phyloP scores from a whole-genome alignment of 2,329 filamentous ascomycete genomes.

The Aspergillus vadensis region DNA sequence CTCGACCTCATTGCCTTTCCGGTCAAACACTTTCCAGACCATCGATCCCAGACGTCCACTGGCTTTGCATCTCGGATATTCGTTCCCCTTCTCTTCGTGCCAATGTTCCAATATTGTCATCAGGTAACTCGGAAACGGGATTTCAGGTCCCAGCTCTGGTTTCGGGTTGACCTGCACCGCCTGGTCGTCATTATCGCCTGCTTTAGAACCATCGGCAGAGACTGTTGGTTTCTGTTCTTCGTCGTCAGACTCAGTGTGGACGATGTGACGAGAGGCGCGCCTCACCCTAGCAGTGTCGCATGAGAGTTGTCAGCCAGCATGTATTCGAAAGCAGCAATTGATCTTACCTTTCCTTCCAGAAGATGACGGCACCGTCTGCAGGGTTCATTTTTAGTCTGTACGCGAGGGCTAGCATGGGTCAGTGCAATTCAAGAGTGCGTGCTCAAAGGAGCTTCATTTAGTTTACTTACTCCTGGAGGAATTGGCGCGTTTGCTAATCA shows the following conservation, averaged over 20 bases:
- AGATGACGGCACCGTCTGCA: background rate
- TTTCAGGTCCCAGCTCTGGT: constrained; percentile 1
- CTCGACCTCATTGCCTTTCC: constrained; percentile 14
- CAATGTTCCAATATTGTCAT: constrained; percentile 15
- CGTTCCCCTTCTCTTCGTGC: constrained; percentile 11
- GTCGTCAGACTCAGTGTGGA: background rate
- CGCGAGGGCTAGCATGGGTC: background rate
- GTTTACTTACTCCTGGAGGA: too few species aligned
- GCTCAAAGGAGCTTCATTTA: too few species aligned
- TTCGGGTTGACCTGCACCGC: background rate
- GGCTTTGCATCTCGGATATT: constrained; percentile 7
- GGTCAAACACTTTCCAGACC: constrained; percentile 19
- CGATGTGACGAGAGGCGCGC: background rate
- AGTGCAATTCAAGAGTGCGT: too few species aligned
- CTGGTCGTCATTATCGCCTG: background rate
- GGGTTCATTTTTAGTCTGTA: background rate
- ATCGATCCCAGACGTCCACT: background rate
- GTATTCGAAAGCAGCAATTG: background rate
- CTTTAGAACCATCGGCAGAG: background rate
- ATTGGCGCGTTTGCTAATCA: too few species aligned
- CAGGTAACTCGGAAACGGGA: constrained; percentile 12
- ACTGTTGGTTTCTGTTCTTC: background rate
- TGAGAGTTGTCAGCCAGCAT: background rate
- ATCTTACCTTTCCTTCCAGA: background rate
- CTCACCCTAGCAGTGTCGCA: background rate